A percentile compares a stretch with the other conserved stretches of the same genome.
Evolutionary conservation across 176 grass and related monocot genomes (phyloP).

Genomic region (Aegilops longissima): DNA sequence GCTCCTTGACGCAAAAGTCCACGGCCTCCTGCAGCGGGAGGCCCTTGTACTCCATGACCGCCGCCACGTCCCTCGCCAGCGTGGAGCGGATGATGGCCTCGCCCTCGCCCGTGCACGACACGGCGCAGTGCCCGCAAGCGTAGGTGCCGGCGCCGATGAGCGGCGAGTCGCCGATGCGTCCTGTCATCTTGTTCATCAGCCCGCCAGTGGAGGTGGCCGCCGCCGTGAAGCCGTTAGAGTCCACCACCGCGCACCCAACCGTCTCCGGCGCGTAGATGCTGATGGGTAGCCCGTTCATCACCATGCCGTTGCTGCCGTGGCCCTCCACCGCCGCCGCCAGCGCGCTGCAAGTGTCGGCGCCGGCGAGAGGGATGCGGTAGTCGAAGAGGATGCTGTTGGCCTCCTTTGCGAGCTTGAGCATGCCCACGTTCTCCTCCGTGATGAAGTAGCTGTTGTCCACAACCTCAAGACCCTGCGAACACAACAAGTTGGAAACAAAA

Average conservation of each 20-base stretch:
- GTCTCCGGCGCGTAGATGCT: constrained; percentile 95
- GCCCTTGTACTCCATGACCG: constrained; percentile 91
- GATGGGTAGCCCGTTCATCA: constrained; percentile 93
- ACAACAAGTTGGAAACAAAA: too few relatives aligned
- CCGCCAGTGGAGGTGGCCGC: constrained; percentile 85
- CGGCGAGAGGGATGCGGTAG: constrained; percentile 62
- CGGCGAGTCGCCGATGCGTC: constrained; percentile 90
- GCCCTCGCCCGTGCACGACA: constrained; percentile 90
- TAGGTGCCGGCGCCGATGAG: constrained; percentile 84
- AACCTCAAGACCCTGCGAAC: constrained; percentile 5
- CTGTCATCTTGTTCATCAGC: constrained; percentile 92
- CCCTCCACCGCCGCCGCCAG: neutral
- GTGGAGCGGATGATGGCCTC: constrained; percentile 93
- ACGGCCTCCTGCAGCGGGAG: constrained; percentile 70
- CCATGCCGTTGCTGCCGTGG: neutral
- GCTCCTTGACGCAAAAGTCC: constrained; percentile 64
- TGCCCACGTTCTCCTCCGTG: constrained; percentile 84
- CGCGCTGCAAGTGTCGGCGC: constrained; percentile 56
- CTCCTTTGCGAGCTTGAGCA: constrained; percentile 94
- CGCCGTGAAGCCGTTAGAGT: constrained; percentile 43
- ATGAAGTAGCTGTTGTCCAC: constrained; percentile 92
- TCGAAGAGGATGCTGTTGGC: constrained; percentile 83
- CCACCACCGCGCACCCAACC: constrained; percentile 78
- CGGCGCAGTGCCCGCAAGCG: constrained; percentile 61
- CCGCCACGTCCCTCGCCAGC: constrained; percentile 75